Percentiles rank a stretch among this genome's conserved stretches.
Conservation (phyloP, 192 early-diverging fungal species). For the Piromyces finnis region DNA sequence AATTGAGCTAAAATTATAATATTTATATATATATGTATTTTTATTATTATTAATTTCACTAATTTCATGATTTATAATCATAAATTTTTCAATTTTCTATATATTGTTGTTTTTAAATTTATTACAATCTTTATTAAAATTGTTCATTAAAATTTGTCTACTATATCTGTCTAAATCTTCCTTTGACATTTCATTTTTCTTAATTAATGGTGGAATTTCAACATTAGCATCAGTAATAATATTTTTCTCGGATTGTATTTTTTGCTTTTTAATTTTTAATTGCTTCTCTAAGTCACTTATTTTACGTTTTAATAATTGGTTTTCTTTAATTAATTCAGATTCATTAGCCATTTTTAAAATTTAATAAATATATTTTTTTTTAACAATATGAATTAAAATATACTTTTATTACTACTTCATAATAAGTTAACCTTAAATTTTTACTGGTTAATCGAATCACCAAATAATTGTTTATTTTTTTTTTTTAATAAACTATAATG, state of each 20-base stretch:
- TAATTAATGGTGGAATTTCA: neutral
- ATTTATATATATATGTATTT: neutral
- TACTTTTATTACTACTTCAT: no score
- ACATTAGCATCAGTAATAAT: neutral
- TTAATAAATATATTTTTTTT: no score
- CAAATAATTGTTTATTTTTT: no score
- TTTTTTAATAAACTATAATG: no score
- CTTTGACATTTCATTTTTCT: neutral
- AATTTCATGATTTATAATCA: neutral
- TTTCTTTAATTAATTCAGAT: neutral
- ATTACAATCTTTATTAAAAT: neutral
- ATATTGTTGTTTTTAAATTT: no score
- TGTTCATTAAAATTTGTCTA: neutral
- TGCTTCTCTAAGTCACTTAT: neutral
- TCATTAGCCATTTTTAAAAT: neutral
- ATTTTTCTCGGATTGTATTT: neutral
- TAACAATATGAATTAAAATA: no score
- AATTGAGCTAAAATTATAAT: conserved; percentile 39
- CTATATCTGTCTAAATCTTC: neutral
- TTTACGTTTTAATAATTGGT: neutral
- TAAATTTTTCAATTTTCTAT: no score
- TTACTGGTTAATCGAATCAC: no score
- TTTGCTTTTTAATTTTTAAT: neutral
- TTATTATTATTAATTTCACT: no score
- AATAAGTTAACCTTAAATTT: no score